phyloP scores from a whole-genome alignment of 2,329 filamentous ascomycete genomes.

The Bipolaris gigantea region DNA sequence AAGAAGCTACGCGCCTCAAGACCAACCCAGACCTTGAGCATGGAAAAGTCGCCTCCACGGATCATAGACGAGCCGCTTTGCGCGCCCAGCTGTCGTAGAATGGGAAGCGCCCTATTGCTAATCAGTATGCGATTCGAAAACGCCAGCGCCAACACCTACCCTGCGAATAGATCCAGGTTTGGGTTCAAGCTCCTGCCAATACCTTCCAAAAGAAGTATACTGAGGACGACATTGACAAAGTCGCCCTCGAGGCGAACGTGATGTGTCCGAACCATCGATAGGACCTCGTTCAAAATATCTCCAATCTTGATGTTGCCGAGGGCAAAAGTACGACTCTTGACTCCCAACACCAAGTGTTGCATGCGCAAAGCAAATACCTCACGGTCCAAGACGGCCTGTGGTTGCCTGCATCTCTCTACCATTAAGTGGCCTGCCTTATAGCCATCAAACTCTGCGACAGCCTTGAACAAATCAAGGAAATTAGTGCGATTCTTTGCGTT shows the following conservation, averaged over 20 bases:
- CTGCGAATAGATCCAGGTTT: conserved; percentile 80
- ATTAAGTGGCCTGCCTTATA: conserved; percentile 94
- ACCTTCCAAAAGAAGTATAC: conserved; percentile 88
- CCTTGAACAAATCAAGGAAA: conserved; percentile 93
- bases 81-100: conserved; percentile 82
- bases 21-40: conserved; percentile 90
- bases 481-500: conserved; percentile 84
- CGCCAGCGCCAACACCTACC: conserved; percentile 49
- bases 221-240: conserved; percentile 97
- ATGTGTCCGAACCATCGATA: conserved; percentile 87
- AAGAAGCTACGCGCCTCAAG: conserved; percentile 86
- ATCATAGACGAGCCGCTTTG: conserved; percentile 65
- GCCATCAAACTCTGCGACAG: conserved; percentile 94
- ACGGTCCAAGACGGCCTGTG: conserved; percentile 81
- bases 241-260: conserved; percentile 95
- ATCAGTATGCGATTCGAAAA: conserved; percentile 12
- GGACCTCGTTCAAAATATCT: conserved; percentile 86
- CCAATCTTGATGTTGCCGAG: conserved; percentile 95
- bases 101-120: conserved; percentile 73
- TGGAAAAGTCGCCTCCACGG: conserved; percentile 56
- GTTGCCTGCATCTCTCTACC: conserved; percentile 92
- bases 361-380: conserved; percentile 94
- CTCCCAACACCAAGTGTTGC: conserved; percentile 90
- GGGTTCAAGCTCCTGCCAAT: conserved; percentile 89
- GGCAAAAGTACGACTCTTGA: conserved; percentile 88